Base-by-base conservation (phyloP, 805 yeast species). In the Starmerella scarabaei region DNA sequence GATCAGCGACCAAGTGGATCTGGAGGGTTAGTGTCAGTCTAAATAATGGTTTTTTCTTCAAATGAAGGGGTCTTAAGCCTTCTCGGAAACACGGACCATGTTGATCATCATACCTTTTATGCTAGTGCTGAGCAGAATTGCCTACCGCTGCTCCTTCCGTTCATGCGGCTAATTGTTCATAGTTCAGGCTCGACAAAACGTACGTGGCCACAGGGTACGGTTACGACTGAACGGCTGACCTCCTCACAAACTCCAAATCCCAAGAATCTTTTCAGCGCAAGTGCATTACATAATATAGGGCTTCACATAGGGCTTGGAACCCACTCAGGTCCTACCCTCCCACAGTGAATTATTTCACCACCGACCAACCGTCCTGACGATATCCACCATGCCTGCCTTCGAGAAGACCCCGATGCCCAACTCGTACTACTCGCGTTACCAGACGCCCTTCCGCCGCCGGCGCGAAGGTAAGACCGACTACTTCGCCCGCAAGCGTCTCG, bases 401-500 rank as follows among this genome's bases (percentile, higher is more conserved):
- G 68, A 68, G 61, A 74, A 72, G 63, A 60, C 65, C 55, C 61
- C 69, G 56, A 84, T 85, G 78, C 70, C 75, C 65, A 77, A 93
- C 63, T 88, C 96, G 57, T 91, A 91, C 88, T 83, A 77, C 77
- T 85, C 96, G 65, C 86, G 98, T 70, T 91, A 77, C 94, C 98
- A 91, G 77, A 91, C 98, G 68, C 96, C 97, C 56, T 91, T 86
- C 94, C 85, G 98, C 72, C 86, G 98, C 79, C 83, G 98, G 81
- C 83, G 93, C 69, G 96, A 91, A 75, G 98, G 98, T 75, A 91
- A 91, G 79, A 91, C 98, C 66, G 98, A 91, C 71, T 91, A 86
- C 93, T 91, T 86, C 79, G 95, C 91, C 70, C 86, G 98, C 80
- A 91, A 91, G 94, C 85, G 97, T 75, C 75, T 91, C 66, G 91